Evolutionary conservation across 192 early-diverging fungal species (phyloP).

Genomic region (Entomortierella chlamydospora): DNA sequence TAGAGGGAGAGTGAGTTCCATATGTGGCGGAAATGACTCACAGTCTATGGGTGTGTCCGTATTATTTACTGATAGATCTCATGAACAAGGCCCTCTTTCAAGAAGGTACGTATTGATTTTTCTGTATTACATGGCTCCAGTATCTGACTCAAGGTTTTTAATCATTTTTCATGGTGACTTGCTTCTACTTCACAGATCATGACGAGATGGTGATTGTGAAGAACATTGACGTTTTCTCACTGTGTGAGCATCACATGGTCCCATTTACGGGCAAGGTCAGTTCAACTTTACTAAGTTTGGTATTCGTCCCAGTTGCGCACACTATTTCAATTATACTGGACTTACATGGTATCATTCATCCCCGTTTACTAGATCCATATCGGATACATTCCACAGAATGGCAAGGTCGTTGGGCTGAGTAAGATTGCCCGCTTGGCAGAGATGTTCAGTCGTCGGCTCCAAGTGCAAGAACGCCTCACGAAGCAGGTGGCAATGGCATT

Average conservation of each 20-base stretch:
- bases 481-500: slow-evolving; percentile 96
- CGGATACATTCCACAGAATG: slow-evolving; percentile 93
- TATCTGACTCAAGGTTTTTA: too few relatives aligned
- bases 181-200: slow-evolving; percentile 69
- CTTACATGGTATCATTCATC: background rate
- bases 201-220: slow-evolving; percentile 99
- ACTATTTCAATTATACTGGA: background rate
- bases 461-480: slow-evolving; percentile 98
- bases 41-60: background rate
- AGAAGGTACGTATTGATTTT: slow-evolving; percentile 29
- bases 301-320: too few relatives aligned
- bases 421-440: slow-evolving; percentile 99
- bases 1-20: background rate
- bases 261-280: slow-evolving; percentile 95
- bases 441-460: slow-evolving; percentile 96
- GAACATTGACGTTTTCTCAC: slow-evolving; percentile 94
- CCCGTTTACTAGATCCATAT: slow-evolving; percentile 78
- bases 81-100: slow-evolving; percentile 55
- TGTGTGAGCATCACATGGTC: slow-evolving; percentile 99
- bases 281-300: background rate
- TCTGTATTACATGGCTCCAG: too few relatives aligned
- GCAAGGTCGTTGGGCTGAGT: slow-evolving; percentile 94
- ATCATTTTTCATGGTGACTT: too few relatives aligned
- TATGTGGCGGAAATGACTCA: background rate
- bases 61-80: slow-evolving; percentile 37